A percentile compares a stretch with the other conserved stretches of the same genome.
phyloP scores from a whole-genome alignment of 2,329 filamentous ascomycete species.

The Drechslerella stenobrocha region DNA sequence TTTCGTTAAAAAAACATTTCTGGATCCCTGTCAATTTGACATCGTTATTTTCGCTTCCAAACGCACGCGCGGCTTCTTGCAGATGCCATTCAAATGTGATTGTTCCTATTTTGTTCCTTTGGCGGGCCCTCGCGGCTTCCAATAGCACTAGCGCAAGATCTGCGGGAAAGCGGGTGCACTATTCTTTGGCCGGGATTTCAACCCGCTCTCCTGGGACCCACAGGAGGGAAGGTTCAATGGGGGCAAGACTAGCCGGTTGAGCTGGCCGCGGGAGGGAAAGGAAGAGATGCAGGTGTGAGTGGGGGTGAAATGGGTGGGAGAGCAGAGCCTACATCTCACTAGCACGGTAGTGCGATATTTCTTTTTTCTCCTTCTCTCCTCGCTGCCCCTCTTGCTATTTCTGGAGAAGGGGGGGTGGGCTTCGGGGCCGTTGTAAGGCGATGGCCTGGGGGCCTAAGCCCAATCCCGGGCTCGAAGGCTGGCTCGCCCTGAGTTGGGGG shows the following conservation, averaged over 20 bases:
- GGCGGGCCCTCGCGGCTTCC: not conserved
- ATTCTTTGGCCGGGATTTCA: constrained; percentile 6
- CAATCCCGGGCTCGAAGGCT: not conserved
- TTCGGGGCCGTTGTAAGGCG: not conserved
- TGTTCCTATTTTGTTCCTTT: constrained; percentile 5
- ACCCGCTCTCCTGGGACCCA: constrained; percentile 18
- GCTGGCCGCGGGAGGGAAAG: constrained; percentile 24
- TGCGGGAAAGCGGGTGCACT: constrained; percentile 43
- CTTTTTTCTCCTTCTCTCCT: constrained; percentile 11
- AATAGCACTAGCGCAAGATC: constrained; percentile 14
- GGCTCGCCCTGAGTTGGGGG: not conserved
- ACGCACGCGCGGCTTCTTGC: not conserved
- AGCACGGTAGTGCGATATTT: constrained; percentile 4
- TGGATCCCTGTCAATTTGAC: constrained; percentile 5
- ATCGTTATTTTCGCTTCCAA: constrained; percentile 10
- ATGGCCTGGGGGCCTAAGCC: not conserved
- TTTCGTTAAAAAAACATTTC: not conserved
- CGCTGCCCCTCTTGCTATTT: not conserved
- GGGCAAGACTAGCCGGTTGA: constrained; percentile 45
- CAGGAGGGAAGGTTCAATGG: constrained; percentile 1
- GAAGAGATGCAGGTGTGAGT: constrained; percentile 8
- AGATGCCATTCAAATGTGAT: not conserved
- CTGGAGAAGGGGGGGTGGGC: not conserved
- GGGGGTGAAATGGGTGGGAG: constrained; percentile 6
- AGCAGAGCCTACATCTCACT: not conserved